Percentiles rank a stretch among this genome's conserved stretches.
Evolutionary conservation across 2,329 filamentous ascomycete genomes (phyloP).

Genomic region (Alternaria sp.): DNA sequence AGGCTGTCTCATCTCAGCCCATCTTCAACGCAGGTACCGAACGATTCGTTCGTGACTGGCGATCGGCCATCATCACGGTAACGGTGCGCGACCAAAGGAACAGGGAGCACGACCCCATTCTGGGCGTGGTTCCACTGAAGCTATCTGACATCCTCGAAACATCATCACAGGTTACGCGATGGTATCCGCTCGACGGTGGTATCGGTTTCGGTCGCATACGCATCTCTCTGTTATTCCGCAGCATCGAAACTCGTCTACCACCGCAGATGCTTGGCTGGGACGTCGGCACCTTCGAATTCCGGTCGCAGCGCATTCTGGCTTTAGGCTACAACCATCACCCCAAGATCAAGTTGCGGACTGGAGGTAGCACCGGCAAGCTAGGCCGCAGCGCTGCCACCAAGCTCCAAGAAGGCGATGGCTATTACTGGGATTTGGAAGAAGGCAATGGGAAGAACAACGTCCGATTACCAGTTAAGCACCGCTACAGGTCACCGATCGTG

Average conservation of each 20-base stretch:
- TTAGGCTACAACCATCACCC: conserved; percentile 65
- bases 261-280: conserved; percentile 89
- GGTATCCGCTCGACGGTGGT: conserved; percentile 96
- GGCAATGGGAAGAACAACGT: conserved; percentile 61
- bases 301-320: conserved; percentile 71
- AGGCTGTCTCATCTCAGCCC: conserved; percentile 91
- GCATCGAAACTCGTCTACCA: conserved; percentile 84
- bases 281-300: conserved; percentile 91
- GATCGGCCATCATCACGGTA: conserved; percentile 82
- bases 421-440: conserved; percentile 64
- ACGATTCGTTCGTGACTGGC: conserved; percentile 91
- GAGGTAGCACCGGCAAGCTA: conserved; percentile 78
- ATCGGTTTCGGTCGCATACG: conserved; percentile 87
- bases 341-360: conserved; percentile 81
- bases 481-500: conserved; percentile 87
- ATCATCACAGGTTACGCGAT: conserved; percentile 83
- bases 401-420: conserved; percentile 64
- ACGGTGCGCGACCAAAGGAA: conserved; percentile 88
- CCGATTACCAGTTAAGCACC: conserved; percentile 84
- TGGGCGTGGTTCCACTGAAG: conserved; percentile 89
- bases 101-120: conserved; percentile 90
- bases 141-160: conserved; percentile 87
- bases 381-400: conserved; percentile 67
- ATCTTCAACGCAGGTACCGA: conserved; percentile 98
- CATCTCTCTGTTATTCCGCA: conserved; percentile 88